Evolutionary conservation across 2,329 filamentous ascomycete genomes (phyloP).

Genomic region (Fusarium torreyae): DNA sequence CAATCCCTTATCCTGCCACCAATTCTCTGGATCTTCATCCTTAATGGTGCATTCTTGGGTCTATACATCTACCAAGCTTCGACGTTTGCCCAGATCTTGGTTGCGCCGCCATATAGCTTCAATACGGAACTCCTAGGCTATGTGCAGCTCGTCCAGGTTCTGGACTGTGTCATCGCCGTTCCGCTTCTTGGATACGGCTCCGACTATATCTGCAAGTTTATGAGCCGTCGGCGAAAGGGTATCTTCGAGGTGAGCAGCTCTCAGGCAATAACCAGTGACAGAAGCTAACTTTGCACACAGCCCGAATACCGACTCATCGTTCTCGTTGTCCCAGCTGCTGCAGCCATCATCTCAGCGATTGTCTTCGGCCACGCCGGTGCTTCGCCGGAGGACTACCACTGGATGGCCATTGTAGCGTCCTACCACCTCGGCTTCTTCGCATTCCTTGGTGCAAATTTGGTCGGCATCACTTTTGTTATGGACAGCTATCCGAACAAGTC

Average conservation of each 20-base stretch:
- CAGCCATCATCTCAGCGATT: slow-evolving; percentile 3
- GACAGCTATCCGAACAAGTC: slow-evolving; percentile 23
- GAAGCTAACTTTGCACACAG: background rate
- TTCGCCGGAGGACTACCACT: slow-evolving; percentile 9
- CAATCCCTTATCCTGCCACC: slow-evolving; percentile 4
- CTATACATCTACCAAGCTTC: slow-evolving; percentile 25
- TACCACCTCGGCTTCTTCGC: slow-evolving; percentile 22
- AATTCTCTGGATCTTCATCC: slow-evolving; percentile 19
- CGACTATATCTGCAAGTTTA: slow-evolving; percentile 6
- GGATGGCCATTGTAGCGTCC: slow-evolving; percentile 6
- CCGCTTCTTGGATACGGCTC: slow-evolving; percentile 9
- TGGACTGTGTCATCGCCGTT: slow-evolving; percentile 8
- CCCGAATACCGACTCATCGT: slow-evolving; percentile 16
- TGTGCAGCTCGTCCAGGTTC: slow-evolving; percentile 15
- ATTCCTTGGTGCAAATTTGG: slow-evolving; percentile 12
- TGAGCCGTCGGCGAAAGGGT: slow-evolving; percentile 11
- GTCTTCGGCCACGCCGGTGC: slow-evolving; percentile 15
- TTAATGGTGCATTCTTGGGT: slow-evolving; percentile 23
- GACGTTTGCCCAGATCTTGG: background rate
- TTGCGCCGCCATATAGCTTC: background rate
- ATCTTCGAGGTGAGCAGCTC: background rate
- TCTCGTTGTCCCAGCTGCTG: slow-evolving; percentile 1
- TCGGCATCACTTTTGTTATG: slow-evolving; percentile 17
- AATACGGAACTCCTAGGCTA: slow-evolving; percentile 1
- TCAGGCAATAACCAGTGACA: accelerated